Evolutionary conservation across 2,329 filamentous ascomycete species (phyloP), one percentile per base, ranked within the genome.

Genomic region (Cytospora piceicola): DNA sequence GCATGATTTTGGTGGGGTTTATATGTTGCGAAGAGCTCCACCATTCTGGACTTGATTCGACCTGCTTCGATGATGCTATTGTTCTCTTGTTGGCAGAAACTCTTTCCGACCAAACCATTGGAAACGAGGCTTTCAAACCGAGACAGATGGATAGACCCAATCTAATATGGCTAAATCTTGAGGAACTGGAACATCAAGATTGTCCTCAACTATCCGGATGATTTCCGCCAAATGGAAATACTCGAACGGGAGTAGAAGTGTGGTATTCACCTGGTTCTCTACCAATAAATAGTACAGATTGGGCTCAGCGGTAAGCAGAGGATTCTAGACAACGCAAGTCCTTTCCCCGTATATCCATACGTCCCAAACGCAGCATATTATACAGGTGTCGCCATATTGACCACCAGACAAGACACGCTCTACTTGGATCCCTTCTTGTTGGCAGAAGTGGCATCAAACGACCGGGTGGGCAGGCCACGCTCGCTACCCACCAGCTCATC

Each of bases 391-490:
- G n/a, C 56, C 63, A 34, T 9, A 20, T 29, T 14, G 14, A 8
- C 20, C 3, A 17, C 24, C 6, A 49, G 15, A 29, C 27, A 20
- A 17, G 12, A 15, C 30, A 8, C 24, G 12, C 12, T 52, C 24
- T 63, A 63, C 52, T 60, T 60, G 3, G 58, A 67, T 42, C 39
- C 51, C 46, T 64, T 67, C n/a, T 69, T 64, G 70, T 77, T 77
- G 27, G 74, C 75, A 22, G 66, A 69, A 1, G 76, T 77, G 36
- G 75, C 75, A 56, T 77, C 76, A 17, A 70, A 69, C 1, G 73
- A 73, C 61, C 69, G 67, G 65, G 69, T 72, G 3, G 75, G 74
- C 6, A 70, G 30, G 17, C 57, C 66, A 20, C 55, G 59, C 64
- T 63, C 57, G 53, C 63, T 61, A 22, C 61, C 60, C 56, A 55